Evolutionary conservation across 257 asterid species (phyloP).

Genomic region (Agastache rugosa): DNA sequence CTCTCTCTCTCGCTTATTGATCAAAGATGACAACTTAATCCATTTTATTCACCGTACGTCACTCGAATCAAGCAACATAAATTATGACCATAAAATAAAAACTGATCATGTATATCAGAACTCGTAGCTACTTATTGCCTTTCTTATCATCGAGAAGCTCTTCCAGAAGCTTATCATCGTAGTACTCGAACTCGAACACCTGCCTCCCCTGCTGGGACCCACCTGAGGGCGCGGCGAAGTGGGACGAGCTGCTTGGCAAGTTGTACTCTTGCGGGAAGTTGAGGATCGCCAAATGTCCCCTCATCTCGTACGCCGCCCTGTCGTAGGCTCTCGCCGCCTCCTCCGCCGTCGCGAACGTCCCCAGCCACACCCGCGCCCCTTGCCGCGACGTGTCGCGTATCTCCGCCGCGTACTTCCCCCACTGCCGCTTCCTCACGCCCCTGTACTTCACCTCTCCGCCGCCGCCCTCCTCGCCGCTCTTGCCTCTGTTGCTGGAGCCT

Average conservation of each 20-base stretch:
- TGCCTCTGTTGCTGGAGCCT: slow-evolving; percentile 29
- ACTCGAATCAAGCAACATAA: neutral
- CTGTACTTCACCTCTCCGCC: slow-evolving; percentile 46
- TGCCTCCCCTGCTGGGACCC: slow-evolving; percentile 31
- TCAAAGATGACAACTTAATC: neutral
- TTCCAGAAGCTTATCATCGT: slow-evolving; percentile 49
- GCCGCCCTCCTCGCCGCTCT: slow-evolving; percentile 21
- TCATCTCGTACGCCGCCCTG: slow-evolving; percentile 48
- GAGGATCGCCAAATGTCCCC: slow-evolving; percentile 54
- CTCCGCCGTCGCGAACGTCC: slow-evolving; percentile 51
- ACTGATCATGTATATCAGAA: too few species aligned
- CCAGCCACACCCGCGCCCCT: slow-evolving; percentile 55
- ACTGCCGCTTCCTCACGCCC: slow-evolving; percentile 56
- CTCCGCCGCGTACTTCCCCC: slow-evolving; percentile 60
- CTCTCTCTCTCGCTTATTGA: neutral
- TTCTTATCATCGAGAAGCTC: slow-evolving; percentile 50
- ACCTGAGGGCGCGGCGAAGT: slow-evolving; percentile 34
- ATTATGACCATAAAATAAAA: too few species aligned
- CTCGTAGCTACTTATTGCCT: slow-evolving; percentile 22
- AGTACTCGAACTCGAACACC: slow-evolving; percentile 55
- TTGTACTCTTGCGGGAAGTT: slow-evolving; percentile 54
- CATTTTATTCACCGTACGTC: neutral
- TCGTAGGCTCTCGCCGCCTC: slow-evolving; percentile 59
- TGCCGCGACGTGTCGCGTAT: slow-evolving; percentile 47
- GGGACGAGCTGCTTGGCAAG: slow-evolving; percentile 45